Percentiles rank a stretch among this genome's conserved stretches.
phyloP scores from a whole-genome alignment of 371 early-diverging fungal species.

The Syncephalastrum racemosum region DNA sequence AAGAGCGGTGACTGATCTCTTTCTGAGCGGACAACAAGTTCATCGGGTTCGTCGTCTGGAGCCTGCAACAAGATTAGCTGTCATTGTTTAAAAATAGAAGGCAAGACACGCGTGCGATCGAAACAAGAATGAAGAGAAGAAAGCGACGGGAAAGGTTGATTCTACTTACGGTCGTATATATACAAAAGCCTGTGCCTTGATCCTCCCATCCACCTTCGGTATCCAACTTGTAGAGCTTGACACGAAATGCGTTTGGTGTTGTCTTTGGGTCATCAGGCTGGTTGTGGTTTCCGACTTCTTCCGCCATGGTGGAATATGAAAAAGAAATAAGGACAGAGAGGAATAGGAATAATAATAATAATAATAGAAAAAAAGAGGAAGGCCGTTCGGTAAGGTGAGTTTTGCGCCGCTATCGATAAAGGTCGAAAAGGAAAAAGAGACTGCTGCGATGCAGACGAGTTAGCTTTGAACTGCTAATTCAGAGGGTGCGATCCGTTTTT shows the following conservation, averaged over 20 bases:
- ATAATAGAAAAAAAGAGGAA: no score
- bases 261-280: slow-evolving; percentile 6
- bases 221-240: slow-evolving; percentile 79
- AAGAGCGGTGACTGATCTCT: slow-evolving; percentile 65
- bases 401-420: no score
- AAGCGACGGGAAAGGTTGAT: neutral
- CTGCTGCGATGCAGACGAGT: no score
- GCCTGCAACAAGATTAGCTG: slow-evolving; percentile 19
- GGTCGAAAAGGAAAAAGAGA: no score
- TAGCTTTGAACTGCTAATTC: no score
- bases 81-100: slow-evolving; percentile 26
- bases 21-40: slow-evolving; percentile 63
- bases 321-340: neutral
- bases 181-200: slow-evolving; percentile 78
- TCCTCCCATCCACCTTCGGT: slow-evolving; percentile 73
- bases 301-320: slow-evolving; percentile 3
- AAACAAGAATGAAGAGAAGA: neutral
- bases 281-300: slow-evolving; percentile 9
- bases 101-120: slow-evolving; percentile 12
- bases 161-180: slow-evolving; percentile 47
- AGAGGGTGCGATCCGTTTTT: no score
- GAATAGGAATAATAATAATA: neutral
- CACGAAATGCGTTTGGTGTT: slow-evolving; percentile 41
- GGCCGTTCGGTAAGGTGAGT: no score
- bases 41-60: slow-evolving; percentile 52